Conservation (phyloP, 225 moss, liverwort and hornwort genomes). For the Ulota crispa region DNA sequence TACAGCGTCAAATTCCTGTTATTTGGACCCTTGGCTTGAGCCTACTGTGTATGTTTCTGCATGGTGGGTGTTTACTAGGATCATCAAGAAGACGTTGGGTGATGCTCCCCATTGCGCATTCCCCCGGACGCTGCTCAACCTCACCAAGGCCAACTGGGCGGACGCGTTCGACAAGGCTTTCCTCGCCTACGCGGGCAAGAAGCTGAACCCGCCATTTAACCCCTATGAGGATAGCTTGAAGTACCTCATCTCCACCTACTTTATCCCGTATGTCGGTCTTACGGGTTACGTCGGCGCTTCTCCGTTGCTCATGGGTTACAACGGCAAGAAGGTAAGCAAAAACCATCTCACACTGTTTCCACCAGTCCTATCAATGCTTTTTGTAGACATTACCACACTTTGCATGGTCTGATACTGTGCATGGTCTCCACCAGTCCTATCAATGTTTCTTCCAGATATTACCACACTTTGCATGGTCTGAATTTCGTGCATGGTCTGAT, state of each 20-base stretch:
- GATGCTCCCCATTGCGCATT: conserved; percentile 41
- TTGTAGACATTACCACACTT: too few relatives aligned
- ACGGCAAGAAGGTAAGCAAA: conserved; percentile 48
- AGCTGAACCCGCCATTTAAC: conserved; percentile 58
- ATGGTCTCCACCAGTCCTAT: too few relatives aligned
- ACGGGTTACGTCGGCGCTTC: conserved; percentile 71
- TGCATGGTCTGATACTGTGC: too few relatives aligned
- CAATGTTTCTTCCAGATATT: too few relatives aligned
- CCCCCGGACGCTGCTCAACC: conserved; percentile 53
- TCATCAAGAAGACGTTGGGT: conserved; percentile 43
- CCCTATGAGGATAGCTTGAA: conserved; percentile 66
- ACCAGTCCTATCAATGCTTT: too few relatives aligned
- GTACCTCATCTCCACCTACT: conserved; percentile 65
- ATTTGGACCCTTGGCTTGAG: too few relatives aligned
- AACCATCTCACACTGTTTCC: too few relatives aligned
- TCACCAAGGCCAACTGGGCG: conserved; percentile 60
- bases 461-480: too few relatives aligned
- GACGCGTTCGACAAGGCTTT: conserved; percentile 44
- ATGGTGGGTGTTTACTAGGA: conserved; percentile 19
- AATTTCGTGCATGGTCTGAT: too few relatives aligned
- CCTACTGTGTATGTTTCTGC: too few relatives aligned
- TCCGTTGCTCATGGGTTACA: conserved; percentile 34
- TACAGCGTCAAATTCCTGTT: too few relatives aligned
- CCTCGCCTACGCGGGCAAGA: conserved; percentile 23
- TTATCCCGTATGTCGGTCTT: conserved; percentile 77